Conservation (phyloP, 129 eudicot genomes). For the Helichrysum umbraculigerum region DNA sequence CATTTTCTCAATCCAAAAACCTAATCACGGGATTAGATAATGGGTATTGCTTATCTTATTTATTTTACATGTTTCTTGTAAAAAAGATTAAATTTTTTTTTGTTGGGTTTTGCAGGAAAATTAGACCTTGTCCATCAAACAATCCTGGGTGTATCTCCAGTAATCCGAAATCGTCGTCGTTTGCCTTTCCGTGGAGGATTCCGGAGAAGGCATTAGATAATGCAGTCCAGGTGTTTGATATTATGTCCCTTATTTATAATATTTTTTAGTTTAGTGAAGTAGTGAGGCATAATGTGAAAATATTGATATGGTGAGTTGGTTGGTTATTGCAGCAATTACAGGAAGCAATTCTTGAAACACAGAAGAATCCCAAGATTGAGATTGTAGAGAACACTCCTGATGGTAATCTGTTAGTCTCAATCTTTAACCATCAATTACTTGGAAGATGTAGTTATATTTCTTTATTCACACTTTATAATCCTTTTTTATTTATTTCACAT, state of each 20-base stretch:
- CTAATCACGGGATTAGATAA: slow-evolving; percentile 76
- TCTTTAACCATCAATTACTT: not conserved
- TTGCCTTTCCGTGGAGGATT: slow-evolving; percentile 78
- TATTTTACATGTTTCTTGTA: not conserved
- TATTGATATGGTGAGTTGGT: slow-evolving; percentile 5
- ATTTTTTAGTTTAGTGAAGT: not conserved
- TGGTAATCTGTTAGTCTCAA: slow-evolving; percentile 43
- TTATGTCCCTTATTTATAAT: not conserved
- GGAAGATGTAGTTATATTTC: not conserved
- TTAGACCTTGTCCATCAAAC: slow-evolving; percentile 82
- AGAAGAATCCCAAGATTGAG: slow-evolving; percentile 81
- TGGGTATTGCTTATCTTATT: slow-evolving; percentile 49
- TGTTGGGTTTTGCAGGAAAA: slow-evolving; percentile 55
- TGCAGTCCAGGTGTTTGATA: slow-evolving; percentile 61
- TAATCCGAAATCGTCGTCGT: slow-evolving; percentile 73
- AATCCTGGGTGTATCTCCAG: slow-evolving; percentile 90
- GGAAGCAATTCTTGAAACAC: slow-evolving; percentile 77
- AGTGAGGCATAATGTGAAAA: not conserved
- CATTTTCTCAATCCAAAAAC: slow-evolving; percentile 86
- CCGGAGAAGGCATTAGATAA: slow-evolving; percentile 45
- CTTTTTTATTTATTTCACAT: not conserved
- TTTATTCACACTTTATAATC: not conserved
- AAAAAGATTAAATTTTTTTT: not conserved
- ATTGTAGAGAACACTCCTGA: slow-evolving; percentile 62
- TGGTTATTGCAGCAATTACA: slow-evolving; percentile 59